Base-by-base conservation (phyloP, 306 rosid genomes). In the Fagus sylvatica region DNA sequence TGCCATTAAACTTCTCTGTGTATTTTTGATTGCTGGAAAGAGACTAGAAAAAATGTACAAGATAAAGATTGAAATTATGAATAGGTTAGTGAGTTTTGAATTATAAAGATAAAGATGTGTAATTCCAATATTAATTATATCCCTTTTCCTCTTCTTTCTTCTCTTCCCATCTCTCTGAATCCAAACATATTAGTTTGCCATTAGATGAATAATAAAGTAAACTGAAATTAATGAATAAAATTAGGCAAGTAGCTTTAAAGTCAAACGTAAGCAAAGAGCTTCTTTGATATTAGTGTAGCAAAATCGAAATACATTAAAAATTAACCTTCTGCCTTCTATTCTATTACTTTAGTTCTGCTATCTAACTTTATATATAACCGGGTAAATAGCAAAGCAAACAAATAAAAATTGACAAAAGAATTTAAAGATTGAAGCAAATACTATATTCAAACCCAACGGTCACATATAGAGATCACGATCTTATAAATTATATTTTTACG, bases 241-340 rank as follows among this genome's bases (percentile, higher is more conserved):
- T 73, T 79, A 37, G 69, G 16, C 33, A 57, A 74, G 54, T 46
- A 43, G 46, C 13, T 60, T 71, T 2, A 41, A 54, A 33, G 55
- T 53, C 7, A 49, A 75, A 33, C 32, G 37, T 4, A 69, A 79
- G 69, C 81, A 74, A 74, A 73, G 80, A 66, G 77, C 51, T 71
- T 15, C 82, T 82, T 80, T 79, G 73, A 76, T 78, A 66, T 76
- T 73, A 30, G 77, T 72, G 85, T 76, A 34, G 56, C 73, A 8
- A 76, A 72, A 74, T 49, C 22, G 19, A 54, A 71, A 57, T 61
- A 56, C 59, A 60, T 62, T 11, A 5, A 62, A 13, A 1, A 15
- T 51, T 28, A 46, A 61, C 11, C 42, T 61, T 33, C 5, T 32
- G n/a, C 22, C 40, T 28, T 10, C 71, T 78, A 56, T 72, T 79